Evolutionary conservation across 768 basidiomycete genomes (phyloP).

Genomic region (Suillus lakei): DNA sequence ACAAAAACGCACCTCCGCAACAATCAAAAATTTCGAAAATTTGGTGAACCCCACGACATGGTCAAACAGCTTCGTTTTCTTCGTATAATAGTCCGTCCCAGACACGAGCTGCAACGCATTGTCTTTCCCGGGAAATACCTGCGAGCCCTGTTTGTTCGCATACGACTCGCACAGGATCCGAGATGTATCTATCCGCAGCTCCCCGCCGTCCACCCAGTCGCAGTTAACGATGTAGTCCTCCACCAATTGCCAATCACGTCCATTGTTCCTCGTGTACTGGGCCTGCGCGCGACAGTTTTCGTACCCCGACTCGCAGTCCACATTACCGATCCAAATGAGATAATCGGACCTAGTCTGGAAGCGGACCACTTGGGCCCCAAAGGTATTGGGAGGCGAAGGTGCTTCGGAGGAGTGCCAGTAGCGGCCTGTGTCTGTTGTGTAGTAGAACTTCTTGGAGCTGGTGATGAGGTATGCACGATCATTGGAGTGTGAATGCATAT

Average conservation of each 20-base stretch:
- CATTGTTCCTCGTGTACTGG: constrained; percentile 76
- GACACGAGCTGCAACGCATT: constrained; percentile 79
- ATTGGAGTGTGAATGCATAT: constrained; percentile 79
- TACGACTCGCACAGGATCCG: constrained; percentile 95
- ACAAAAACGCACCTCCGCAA: constrained; percentile 75
- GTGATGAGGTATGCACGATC: constrained; percentile 95
- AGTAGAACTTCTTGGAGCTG: constrained; percentile 59
- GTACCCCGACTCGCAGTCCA: constrained; percentile 56
- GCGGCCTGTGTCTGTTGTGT: constrained; percentile 83
- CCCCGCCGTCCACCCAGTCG: constrained; percentile 85
- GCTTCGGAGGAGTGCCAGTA: constrained; percentile 64
- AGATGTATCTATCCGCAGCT: constrained; percentile 78
- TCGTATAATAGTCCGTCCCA: constrained; percentile 72
- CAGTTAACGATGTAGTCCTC: constrained; percentile 91
- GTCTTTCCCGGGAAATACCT: constrained; percentile 54
- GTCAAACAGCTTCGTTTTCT: constrained; percentile 79
- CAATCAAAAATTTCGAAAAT: constrained; percentile 95
- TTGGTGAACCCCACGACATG: constrained; percentile 93
- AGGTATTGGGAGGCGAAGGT: constrained; percentile 78
- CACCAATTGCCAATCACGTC: constrained; percentile 74
- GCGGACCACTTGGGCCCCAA: constrained; percentile 76
- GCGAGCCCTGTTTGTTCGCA: constrained; percentile 78
- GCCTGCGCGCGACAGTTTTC: constrained; percentile 76
- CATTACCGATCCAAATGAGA: constrained; percentile 88
- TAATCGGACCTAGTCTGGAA: constrained; percentile 88